Percentiles rank a stretch among this genome's conserved stretches.
These are phyloP conservation scores for Stephania yunnanensis DNA, from an alignment of 164 flowering plant genomes.

Conservation along the genomic window DNA sequence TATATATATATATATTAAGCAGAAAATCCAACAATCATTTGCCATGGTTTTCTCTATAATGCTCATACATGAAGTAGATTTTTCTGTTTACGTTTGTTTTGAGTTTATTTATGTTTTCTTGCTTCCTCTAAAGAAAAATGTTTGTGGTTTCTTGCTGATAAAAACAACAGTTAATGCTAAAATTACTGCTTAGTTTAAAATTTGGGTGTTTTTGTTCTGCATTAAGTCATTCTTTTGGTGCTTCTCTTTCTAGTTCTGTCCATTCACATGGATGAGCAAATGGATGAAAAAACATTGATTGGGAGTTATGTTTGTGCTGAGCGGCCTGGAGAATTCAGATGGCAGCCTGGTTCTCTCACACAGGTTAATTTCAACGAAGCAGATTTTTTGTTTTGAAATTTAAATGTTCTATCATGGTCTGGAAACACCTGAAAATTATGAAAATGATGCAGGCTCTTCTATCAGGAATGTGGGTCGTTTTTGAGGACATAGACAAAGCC, in stretches of 20 bases:
- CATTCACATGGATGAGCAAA: slow-evolving; percentile 95
- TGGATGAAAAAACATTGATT: slow-evolving; percentile 77
- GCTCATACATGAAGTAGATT: background rate
- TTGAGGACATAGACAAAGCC: slow-evolving; percentile 92
- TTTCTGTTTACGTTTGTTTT: background rate
- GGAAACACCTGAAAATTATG: background rate
- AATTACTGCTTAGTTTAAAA: background rate
- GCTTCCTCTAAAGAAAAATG: background rate
- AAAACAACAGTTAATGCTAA: background rate
- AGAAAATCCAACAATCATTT: background rate
- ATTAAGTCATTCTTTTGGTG: background rate
- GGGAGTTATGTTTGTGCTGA: slow-evolving; percentile 89
- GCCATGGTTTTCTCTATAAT: background rate
- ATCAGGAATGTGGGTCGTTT: slow-evolving; percentile 84
- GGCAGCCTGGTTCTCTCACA: slow-evolving; percentile 97
- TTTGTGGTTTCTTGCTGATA: background rate
- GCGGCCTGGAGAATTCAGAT: slow-evolving; percentile 88
- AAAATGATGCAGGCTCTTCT: slow-evolving; percentile 50
- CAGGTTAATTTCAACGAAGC: slow-evolving; percentile 51
- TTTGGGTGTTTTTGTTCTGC: background rate
- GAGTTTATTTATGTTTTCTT: too few relatives aligned
- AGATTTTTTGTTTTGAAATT: background rate
- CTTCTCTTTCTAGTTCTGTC: slow-evolving; percentile 42
- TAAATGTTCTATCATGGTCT: background rate
- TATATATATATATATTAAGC: background rate